Percentiles rank a stretch among this genome's conserved stretches.
Evolutionary conservation across 2,329 filamentous ascomycete species (phyloP).

Genomic region (Alternaria tenuissima): DNA sequence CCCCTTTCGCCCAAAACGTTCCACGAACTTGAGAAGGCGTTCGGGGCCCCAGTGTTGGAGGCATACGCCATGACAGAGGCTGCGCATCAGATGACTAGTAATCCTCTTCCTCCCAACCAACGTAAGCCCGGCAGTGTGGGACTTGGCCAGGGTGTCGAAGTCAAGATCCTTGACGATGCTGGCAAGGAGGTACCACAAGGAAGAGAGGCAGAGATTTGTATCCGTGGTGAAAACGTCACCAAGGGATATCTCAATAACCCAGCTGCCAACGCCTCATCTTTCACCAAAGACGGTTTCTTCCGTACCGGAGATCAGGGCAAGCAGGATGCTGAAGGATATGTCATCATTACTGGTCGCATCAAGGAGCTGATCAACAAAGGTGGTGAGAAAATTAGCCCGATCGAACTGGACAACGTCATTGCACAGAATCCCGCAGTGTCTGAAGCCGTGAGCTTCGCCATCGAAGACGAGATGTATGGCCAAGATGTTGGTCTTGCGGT

Average conservation of each 20-base stretch:
- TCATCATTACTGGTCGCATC: slow-evolving; percentile 88
- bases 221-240: slow-evolving; percentile 83
- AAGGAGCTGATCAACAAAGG: slow-evolving; percentile 94
- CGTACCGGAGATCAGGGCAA: slow-evolving; percentile 87
- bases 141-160: slow-evolving; percentile 81
- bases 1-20: slow-evolving; percentile 84
- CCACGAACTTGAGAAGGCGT: slow-evolving; percentile 77
- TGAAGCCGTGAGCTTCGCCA: slow-evolving; percentile 84
- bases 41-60: slow-evolving; percentile 82
- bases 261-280: slow-evolving; percentile 76
- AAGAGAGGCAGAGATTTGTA: slow-evolving; percentile 81
- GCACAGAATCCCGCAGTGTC: slow-evolving; percentile 75
- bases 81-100: slow-evolving; percentile 83
- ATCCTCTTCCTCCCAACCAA: slow-evolving; percentile 68
- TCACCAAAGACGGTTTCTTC: slow-evolving; percentile 81
- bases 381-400: slow-evolving; percentile 88
- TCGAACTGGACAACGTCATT: slow-evolving; percentile 85
- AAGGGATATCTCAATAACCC: slow-evolving; percentile 86
- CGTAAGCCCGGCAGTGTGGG: slow-evolving; percentile 85
- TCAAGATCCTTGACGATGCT: slow-evolving; percentile 76
- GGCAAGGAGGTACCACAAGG: slow-evolving; percentile 75
- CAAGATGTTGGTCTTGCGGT: slow-evolving; percentile 82
- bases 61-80: slow-evolving; percentile 95
- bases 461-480: slow-evolving; percentile 82
- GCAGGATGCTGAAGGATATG: slow-evolving; percentile 79